These are phyloP conservation scores for Xerocomus spinulosus DNA, from an alignment of 768 basidiomycete species.

Conservation along the genomic window DNA sequence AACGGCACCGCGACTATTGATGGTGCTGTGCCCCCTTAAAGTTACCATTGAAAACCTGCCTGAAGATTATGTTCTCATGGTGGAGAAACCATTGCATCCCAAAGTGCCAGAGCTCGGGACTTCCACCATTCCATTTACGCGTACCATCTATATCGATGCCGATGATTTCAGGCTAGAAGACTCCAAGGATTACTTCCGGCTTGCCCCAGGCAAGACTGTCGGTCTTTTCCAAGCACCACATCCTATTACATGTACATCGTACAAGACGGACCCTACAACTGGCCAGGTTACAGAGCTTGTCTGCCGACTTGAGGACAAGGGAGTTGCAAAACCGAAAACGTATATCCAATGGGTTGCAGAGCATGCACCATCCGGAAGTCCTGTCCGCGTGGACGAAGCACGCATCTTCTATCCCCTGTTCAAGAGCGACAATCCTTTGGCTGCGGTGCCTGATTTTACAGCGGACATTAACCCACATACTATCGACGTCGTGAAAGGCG, in stretches of 20 bases:
- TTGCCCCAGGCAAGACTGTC: slow-evolving; percentile 96
- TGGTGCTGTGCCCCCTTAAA: slow-evolving; percentile 89
- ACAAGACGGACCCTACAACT: slow-evolving; percentile 66
- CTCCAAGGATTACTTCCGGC: slow-evolving; percentile 93
- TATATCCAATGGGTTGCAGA: slow-evolving; percentile 98
- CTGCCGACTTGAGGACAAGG: slow-evolving; percentile 71
- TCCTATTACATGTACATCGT: slow-evolving; percentile 91
- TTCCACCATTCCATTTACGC: slow-evolving; percentile 79
- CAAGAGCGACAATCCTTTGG: slow-evolving; percentile 85
- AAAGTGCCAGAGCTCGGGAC: slow-evolving; percentile 87
- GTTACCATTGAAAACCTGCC: slow-evolving; percentile 88
- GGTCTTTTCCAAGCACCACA: slow-evolving; percentile 91
- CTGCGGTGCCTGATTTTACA: slow-evolving; percentile 65
- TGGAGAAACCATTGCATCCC: slow-evolving; percentile 92
- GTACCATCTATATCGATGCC: slow-evolving; percentile 84
- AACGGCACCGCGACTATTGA: slow-evolving; percentile 79
- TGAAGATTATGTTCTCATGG: slow-evolving; percentile 74
- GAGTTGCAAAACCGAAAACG: slow-evolving; percentile 78
- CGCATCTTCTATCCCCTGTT: slow-evolving; percentile 91
- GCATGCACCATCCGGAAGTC: slow-evolving; percentile 70
- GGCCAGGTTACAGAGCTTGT: slow-evolving; percentile 77
- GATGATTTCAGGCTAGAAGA: slow-evolving; percentile 92
- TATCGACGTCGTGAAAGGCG: slow-evolving; percentile 72
- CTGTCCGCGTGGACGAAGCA: slow-evolving; percentile 83
- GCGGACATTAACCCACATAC: slow-evolving; percentile 81